These are phyloP conservation scores for Xylaria sp. DNA, from an alignment of 2,329 filamentous ascomycete species.

Conservation along the genomic window DNA sequence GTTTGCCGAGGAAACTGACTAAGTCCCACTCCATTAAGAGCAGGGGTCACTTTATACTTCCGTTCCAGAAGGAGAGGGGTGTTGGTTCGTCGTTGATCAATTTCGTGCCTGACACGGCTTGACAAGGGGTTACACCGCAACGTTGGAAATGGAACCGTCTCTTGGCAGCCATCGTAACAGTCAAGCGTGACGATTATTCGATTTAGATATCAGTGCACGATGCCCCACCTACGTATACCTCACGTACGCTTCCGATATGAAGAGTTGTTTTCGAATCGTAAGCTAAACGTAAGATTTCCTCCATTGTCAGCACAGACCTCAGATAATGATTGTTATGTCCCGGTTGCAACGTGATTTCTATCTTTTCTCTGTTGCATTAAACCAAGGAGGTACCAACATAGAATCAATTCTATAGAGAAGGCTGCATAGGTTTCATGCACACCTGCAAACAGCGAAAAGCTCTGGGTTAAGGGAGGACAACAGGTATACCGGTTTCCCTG, in stretches of 20 bases:
- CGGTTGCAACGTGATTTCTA: constrained; percentile 4
- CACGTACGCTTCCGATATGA: not conserved
- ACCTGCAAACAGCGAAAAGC: not conserved
- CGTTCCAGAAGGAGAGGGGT: constrained; percentile 37
- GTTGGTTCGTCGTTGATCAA: constrained; percentile 34
- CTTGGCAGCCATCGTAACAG: constrained; percentile 25
- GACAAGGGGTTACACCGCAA: constrained; percentile 33
- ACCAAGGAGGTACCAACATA: not conserved
- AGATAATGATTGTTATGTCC: constrained; percentile 4
- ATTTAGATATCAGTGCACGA: constrained; percentile 11
- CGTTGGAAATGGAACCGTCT: constrained; percentile 25
- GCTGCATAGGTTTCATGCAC: not conserved
- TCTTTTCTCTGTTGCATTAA: not conserved
- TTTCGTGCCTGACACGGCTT: constrained; percentile 31
- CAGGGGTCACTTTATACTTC: constrained; percentile 32
- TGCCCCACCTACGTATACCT: not conserved
- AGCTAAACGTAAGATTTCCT: not conserved
- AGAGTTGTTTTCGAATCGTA: constrained; percentile 8
- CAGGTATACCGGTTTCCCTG: constrained; percentile 6
- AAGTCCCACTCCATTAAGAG: constrained; percentile 20
- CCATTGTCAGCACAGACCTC: constrained; percentile 15
- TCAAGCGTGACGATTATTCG: constrained; percentile 6
- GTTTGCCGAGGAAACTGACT: constrained; percentile 27
- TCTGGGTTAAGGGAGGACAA: no score
- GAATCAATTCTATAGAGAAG: no score